Percentiles rank a stretch among this genome's conserved stretches.
Evolutionary conservation across 345 rosid species (phyloP).

Genomic region (Theobroma cacao): DNA sequence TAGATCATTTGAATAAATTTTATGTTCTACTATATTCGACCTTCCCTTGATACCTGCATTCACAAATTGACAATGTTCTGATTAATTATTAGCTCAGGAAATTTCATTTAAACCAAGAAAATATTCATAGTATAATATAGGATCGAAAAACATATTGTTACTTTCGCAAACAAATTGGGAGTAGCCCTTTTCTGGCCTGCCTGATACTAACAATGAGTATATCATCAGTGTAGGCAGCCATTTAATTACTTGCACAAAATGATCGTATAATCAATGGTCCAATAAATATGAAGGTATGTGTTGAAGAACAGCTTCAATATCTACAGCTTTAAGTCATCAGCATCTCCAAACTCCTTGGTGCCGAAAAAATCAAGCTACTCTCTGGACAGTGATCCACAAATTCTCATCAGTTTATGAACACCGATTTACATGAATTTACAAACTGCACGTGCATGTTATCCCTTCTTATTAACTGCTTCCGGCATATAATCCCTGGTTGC

Average conservation of each 20-base stretch:
- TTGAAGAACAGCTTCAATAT: slow-evolving; percentile 1
- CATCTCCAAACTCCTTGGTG: not conserved
- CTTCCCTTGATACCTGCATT: no score
- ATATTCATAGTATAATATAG: no score
- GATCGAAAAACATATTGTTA: no score
- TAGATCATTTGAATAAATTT: no score
- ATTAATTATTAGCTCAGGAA: no score
- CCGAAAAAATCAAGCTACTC: not conserved
- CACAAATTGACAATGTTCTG: no score
- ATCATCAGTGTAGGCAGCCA: no score
- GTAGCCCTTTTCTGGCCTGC: no score
- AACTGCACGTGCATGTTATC: not conserved
- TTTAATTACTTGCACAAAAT: not conserved
- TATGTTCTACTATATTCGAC: no score
- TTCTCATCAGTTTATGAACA: slow-evolving; percentile 9
- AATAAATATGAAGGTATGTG: slow-evolving; percentile 7
- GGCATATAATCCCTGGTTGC: slow-evolving; percentile 34
- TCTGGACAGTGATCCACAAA: not conserved
- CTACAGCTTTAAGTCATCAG: slow-evolving; percentile 6
- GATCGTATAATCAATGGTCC: slow-evolving; percentile 6
- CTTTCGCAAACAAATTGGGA: no score
- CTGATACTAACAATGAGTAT: no score
- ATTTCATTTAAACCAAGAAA: no score
- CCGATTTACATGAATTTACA: slow-evolving; percentile 16
- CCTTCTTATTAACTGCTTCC: slow-evolving; percentile 29